phyloP scores from a whole-genome alignment of 1,139 yeast genomes.

The Saccharomyces hybrid region DNA sequence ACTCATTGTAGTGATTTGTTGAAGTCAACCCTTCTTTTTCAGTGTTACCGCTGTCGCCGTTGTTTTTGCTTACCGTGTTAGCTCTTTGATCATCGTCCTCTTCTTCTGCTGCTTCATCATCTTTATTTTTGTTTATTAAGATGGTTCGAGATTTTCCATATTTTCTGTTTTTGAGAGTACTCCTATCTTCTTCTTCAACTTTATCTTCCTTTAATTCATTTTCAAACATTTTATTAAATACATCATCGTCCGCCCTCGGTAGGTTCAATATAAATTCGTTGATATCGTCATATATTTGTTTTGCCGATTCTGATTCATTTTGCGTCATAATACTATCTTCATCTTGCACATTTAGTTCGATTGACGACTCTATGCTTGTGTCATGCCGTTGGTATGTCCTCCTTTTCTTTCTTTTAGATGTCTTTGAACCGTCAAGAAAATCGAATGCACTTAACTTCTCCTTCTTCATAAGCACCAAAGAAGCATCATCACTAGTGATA shows the following conservation, averaged over 20 bases:
- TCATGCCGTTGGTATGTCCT: conserved; percentile 13
- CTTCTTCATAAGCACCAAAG: not conserved
- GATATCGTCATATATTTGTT: conserved; percentile 11
- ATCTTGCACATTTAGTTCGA: not conserved
- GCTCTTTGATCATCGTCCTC: conserved; percentile 5
- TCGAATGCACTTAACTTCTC: conserved; percentile 14
- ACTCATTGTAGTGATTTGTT: conserved; percentile 22
- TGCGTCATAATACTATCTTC: not conserved
- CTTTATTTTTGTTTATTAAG: conserved; percentile 11
- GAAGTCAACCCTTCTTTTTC: conserved; percentile 3
- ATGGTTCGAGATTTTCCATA: conserved; percentile 16
- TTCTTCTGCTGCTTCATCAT: conserved; percentile 7
- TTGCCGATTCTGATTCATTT: conserved; percentile 4
- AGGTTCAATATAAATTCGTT: conserved; percentile 12
- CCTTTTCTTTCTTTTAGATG: conserved; percentile 13
- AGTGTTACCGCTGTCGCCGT: not conserved
- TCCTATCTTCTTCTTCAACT: not conserved
- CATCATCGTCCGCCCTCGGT: conserved; percentile 6
- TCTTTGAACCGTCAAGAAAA: conserved; percentile 14
- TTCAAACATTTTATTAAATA: conserved; percentile 8
- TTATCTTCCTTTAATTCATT: conserved; percentile 3
- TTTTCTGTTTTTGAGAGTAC: not conserved
- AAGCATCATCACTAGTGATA: not conserved
- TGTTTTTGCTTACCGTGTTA: not conserved
- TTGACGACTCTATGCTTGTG: not conserved